phyloP scores from a whole-genome alignment of 371 early-diverging fungal genomes.

The Mortierella sp. region DNA sequence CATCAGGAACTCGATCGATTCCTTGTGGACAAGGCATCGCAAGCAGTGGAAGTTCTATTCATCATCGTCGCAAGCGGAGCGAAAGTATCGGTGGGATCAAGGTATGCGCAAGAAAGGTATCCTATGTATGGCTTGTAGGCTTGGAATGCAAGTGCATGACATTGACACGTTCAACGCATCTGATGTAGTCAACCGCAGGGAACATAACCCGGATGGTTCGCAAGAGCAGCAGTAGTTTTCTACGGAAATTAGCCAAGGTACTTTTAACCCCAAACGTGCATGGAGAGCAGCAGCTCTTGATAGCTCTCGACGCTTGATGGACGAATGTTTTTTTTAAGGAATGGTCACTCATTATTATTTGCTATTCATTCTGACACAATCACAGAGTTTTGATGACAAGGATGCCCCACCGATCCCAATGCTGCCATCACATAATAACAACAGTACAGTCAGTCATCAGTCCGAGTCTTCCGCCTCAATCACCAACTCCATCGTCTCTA shows the following conservation, averaged over 20 bases:
- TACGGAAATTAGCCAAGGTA: constrained; percentile 40
- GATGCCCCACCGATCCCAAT: constrained; percentile 47
- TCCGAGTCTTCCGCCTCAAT: constrained; percentile 17
- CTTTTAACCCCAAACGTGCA: neutral
- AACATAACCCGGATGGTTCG: constrained; percentile 41
- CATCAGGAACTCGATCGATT: constrained; percentile 5
- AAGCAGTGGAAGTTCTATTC: constrained; percentile 27
- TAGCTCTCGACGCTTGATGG: too few relatives aligned
- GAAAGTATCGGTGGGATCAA: constrained; percentile 49
- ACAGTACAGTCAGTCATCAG: constrained; percentile 9
- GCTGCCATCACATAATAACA: constrained; percentile 15
- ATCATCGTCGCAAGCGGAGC: constrained; percentile 46
- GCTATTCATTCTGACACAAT: neutral
- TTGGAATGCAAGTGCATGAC: too few relatives aligned
- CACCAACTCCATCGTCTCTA: constrained; percentile 6
- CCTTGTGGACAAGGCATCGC: neutral
- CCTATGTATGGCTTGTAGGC: too few relatives aligned
- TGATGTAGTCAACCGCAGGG: constrained; percentile 35
- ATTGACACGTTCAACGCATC: neutral
- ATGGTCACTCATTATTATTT: neutral
- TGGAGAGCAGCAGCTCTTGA: too few relatives aligned
- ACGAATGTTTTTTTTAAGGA: too few relatives aligned
- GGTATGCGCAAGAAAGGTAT: constrained; percentile 16
- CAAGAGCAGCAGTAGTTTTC: constrained; percentile 43
- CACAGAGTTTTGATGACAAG: constrained; percentile 50